A percentile compares a stretch with the other conserved stretches of the same genome.
Conservation (phyloP, 2,329 filamentous ascomycete species). For the Stenocarpella maydis region DNA sequence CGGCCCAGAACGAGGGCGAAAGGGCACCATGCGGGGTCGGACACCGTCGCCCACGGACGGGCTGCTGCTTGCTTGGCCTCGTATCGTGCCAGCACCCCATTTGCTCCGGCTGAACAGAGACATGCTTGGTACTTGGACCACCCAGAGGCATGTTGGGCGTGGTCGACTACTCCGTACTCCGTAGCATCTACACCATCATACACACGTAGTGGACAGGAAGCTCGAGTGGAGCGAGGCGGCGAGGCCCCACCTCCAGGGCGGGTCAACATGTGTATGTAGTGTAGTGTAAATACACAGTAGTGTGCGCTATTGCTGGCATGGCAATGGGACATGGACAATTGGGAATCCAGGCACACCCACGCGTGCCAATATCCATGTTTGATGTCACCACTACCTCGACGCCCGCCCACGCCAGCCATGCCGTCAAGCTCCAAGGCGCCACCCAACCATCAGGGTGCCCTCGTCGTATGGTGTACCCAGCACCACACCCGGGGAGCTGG, state of each 20-base stretch:
- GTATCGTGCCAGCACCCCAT: slow-evolving; percentile 1
- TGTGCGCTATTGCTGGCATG: neutral
- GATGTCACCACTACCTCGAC: slow-evolving; percentile 28
- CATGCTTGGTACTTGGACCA: too few species aligned
- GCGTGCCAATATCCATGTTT: slow-evolving; percentile 15
- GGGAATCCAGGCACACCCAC: slow-evolving; percentile 16
- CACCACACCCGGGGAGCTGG: neutral
- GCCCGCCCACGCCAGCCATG: neutral
- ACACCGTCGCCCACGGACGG: neutral
- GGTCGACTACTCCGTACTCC: too few species aligned
- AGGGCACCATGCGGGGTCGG: slow-evolving; percentile 14
- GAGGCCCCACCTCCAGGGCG: neutral
- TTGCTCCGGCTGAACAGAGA: slow-evolving; percentile 22
- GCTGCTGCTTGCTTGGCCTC: slow-evolving; percentile 26
- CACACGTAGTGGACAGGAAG: too few species aligned
- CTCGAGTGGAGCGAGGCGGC: neutral
- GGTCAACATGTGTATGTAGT: too few species aligned
- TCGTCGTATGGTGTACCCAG: slow-evolving; percentile 5
- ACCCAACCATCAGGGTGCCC: slow-evolving; percentile 21
- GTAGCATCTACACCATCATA: too few species aligned
- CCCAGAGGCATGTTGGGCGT: too few species aligned
- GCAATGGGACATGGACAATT: slow-evolving; percentile 6
- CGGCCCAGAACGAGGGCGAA: slow-evolving; percentile 3
- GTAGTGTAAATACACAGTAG: too few species aligned
- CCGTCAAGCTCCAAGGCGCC: slow-evolving; percentile 10